Percentiles rank a stretch among this genome's conserved stretches.
phyloP scores from a whole-genome alignment of 2,329 filamentous ascomycete genomes.

The Neoscytalidium dimidiatum region DNA sequence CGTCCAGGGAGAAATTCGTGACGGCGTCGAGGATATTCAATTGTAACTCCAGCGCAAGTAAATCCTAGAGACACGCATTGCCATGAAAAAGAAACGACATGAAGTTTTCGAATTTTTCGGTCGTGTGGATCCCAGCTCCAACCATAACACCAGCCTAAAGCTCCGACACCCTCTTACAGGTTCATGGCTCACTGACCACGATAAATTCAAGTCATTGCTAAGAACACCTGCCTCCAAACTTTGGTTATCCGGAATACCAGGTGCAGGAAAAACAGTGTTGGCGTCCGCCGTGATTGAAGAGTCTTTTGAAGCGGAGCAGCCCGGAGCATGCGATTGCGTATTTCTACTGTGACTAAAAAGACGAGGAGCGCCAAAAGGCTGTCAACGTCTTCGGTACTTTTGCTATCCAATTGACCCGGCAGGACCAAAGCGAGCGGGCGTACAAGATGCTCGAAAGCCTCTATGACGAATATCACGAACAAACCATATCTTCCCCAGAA shows the following conservation, averaged over 20 bases:
- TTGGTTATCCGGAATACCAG: background rate
- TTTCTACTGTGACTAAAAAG: constrained; percentile 39
- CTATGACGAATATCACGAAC: no score
- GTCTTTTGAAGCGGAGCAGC: background rate
- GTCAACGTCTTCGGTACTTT: constrained; percentile 30
- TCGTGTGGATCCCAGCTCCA: background rate
- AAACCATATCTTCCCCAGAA: no score
- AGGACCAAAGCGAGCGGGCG: no score
- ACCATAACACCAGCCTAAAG: background rate
- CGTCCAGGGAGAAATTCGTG: background rate
- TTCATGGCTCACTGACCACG: background rate
- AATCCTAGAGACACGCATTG: background rate
- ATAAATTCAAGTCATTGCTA: background rate
- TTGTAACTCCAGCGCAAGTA: background rate
- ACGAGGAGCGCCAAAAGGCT: constrained; percentile 22
- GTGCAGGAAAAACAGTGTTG: background rate
- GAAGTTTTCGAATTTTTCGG: background rate
- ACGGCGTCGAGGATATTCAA: background rate
- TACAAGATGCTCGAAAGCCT: no score
- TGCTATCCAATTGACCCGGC: constrained; percentile 31
- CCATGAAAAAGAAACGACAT: background rate
- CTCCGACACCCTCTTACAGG: background rate
- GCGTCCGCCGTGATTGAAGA: background rate
- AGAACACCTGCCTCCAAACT: background rate
- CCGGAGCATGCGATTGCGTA: constrained; percentile 13